Percentiles rank a stretch among this genome's conserved stretches.
phyloP scores from a whole-genome alignment of 2,329 filamentous ascomycete species.

The Trichoderma brevicompactum region DNA sequence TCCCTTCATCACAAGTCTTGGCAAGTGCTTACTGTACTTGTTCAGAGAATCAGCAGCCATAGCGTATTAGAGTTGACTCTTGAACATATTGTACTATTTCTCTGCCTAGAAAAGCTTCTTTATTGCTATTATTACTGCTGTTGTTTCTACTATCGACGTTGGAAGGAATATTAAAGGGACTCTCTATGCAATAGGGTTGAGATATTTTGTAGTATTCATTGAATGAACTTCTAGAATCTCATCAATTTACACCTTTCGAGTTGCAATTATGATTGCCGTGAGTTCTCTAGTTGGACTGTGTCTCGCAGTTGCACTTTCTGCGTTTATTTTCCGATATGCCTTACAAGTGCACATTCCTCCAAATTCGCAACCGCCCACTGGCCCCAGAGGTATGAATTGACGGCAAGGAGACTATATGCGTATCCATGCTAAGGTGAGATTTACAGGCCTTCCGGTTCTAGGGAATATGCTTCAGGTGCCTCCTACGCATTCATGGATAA shows the following conservation, averaged over 20 bases:
- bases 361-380: not conserved
- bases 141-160: not conserved
- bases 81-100: not conserved
- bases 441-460: not conserved
- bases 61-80: not conserved
- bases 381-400: not conserved
- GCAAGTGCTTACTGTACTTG: not conserved
- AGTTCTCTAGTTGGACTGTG: not conserved
- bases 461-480: slow-evolving; percentile 12
- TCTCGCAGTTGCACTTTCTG: not conserved
- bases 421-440: not conserved
- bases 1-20: not conserved
- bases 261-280: not conserved
- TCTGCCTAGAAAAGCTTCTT: not conserved
- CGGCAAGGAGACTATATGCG: not conserved
- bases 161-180: not conserved
- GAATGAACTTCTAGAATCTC: not conserved
- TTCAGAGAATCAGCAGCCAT: not conserved
- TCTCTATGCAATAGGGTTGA: not conserved
- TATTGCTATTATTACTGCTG: not conserved
- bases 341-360: not conserved
- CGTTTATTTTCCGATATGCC: not conserved
- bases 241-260: not conserved
- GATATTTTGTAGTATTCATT: not conserved
- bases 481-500: slow-evolving; percentile 46